These are phyloP conservation scores for Chalciporus sp. DNA, from an alignment of 1,284 basidiomycete genomes.

Conservation along the genomic window DNA sequence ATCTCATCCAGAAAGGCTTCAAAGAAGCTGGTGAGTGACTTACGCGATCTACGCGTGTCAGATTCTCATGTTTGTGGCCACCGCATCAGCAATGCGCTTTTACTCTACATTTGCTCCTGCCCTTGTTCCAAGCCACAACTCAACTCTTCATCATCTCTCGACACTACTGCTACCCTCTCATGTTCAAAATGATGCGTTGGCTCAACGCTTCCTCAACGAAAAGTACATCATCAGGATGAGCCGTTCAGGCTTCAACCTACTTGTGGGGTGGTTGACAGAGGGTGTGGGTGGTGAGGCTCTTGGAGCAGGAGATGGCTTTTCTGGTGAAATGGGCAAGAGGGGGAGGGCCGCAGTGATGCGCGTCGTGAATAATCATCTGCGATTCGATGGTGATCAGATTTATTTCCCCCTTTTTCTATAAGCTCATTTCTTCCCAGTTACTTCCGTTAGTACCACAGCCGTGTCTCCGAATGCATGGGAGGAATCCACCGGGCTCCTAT, in stretches of 20 bases:
- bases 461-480: conserved; percentile 72
- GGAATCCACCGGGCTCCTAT: conserved; percentile 80
- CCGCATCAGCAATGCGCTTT: conserved; percentile 64
- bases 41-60: not conserved
- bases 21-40: conserved; percentile 73
- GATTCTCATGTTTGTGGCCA: conserved; percentile 2
- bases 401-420: conserved; percentile 12
- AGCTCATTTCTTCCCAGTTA: conserved; percentile 51
- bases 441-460: conserved; percentile 66
- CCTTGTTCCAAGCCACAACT: conserved; percentile 70
- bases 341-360: conserved; percentile 86
- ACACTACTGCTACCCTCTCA: conserved; percentile 85
- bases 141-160: conserved; percentile 80
- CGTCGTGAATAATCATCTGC: conserved; percentile 92
- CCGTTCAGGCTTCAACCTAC: conserved; percentile 87
- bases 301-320: conserved; percentile 81
- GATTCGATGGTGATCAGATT: conserved; percentile 78
- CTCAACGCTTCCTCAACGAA: conserved; percentile 86
- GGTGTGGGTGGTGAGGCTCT: conserved; percentile 85
- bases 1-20: conserved; percentile 89
- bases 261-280: conserved; percentile 96
- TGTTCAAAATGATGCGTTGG: conserved; percentile 81
- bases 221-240: conserved; percentile 93
- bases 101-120: conserved; percentile 73
- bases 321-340: conserved; percentile 78